Percentiles rank a stretch among this genome's conserved stretches.
Evolutionary conservation across 2,329 filamentous ascomycete genomes (phyloP).

Genomic region (Rutstroemia sp.): DNA sequence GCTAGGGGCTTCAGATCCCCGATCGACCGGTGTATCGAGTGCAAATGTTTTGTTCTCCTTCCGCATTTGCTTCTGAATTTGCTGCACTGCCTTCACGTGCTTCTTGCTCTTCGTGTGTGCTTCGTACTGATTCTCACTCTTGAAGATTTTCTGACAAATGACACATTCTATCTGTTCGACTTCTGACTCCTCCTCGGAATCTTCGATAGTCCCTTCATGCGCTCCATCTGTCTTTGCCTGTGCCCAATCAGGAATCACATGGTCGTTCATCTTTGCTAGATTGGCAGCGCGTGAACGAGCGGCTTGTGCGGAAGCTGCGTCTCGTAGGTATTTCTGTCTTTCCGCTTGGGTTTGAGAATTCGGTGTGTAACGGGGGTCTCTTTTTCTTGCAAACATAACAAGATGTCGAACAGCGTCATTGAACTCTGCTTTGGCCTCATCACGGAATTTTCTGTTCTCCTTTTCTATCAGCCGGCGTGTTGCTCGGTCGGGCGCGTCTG

Average conservation of each 20-base stretch:
- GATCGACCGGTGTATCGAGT: conserved; percentile 30
- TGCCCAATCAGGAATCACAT: conserved; percentile 67
- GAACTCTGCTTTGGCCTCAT: conserved; percentile 79
- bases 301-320: conserved; percentile 76
- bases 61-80: conserved; percentile 74
- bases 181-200: conserved; percentile 43
- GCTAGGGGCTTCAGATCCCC: conserved; percentile 9
- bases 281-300: conserved; percentile 76
- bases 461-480: conserved; percentile 86
- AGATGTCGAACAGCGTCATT: conserved; percentile 86
- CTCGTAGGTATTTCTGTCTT: conserved; percentile 68
- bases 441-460: conserved; percentile 79
- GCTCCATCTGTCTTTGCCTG: conserved; percentile 45
- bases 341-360: conserved; percentile 74
- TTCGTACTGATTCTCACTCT: conserved; percentile 87
- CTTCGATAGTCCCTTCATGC: conserved; percentile 49
- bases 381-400: conserved; percentile 81
- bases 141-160: conserved; percentile 71
- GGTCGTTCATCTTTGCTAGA: conserved; percentile 60
- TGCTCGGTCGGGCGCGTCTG: conserved; percentile 80
- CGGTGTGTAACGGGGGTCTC: conserved; percentile 76
- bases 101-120: conserved; percentile 96
- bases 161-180: conserved; percentile 63
- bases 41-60: conserved; percentile 63
- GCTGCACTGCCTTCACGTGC: conserved; percentile 77